These are phyloP conservation scores for Mucor indicus DNA, from an alignment of 371 early-diverging fungal species.

Conservation along the genomic window DNA sequence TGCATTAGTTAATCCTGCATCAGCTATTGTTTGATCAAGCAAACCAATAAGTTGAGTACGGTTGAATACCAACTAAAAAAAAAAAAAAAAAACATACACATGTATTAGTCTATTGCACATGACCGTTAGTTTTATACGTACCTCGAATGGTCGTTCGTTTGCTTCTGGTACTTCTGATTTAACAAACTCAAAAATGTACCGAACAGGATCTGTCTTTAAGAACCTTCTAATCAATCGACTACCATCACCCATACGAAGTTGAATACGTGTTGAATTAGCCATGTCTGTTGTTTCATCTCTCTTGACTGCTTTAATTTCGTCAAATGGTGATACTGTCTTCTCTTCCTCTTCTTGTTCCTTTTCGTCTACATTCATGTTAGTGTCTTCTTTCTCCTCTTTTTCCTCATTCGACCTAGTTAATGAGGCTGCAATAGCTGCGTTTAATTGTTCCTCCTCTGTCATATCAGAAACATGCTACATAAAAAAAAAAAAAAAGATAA, in stretches of 20 bases:
- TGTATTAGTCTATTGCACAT: neutral
- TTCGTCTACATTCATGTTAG: slow-evolving; percentile 2
- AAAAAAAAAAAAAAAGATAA: neutral
- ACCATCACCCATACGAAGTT: slow-evolving; percentile 71
- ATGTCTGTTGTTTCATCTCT: slow-evolving; percentile 53
- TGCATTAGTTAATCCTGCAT: slow-evolving; percentile 68
- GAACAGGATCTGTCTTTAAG: slow-evolving; percentile 62
- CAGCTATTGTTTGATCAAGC: slow-evolving; percentile 60
- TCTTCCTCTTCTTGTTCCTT: slow-evolving; percentile 18
- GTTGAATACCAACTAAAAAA: slow-evolving; percentile 56
- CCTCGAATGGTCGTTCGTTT: slow-evolving; percentile 66
- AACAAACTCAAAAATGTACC: slow-evolving; percentile 65
- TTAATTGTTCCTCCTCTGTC: slow-evolving; percentile 89
- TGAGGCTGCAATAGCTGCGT: slow-evolving; percentile 78
- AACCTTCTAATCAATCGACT: slow-evolving; percentile 63
- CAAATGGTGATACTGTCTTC: slow-evolving; percentile 35
- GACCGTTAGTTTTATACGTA: slow-evolving; percentile 20
- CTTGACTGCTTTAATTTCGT: slow-evolving; percentile 44
- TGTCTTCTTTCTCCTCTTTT: neutral
- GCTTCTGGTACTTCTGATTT: slow-evolving; percentile 65
- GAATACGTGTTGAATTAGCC: slow-evolving; percentile 62
- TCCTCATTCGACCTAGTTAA: slow-evolving; percentile 26
- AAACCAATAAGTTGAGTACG: slow-evolving; percentile 59
- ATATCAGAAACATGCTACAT: slow-evolving; percentile 57
- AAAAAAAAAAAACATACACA: neutral